Conservation (phyloP, 176 grass and related monocot species). For the Hordeum marinum region DNA sequence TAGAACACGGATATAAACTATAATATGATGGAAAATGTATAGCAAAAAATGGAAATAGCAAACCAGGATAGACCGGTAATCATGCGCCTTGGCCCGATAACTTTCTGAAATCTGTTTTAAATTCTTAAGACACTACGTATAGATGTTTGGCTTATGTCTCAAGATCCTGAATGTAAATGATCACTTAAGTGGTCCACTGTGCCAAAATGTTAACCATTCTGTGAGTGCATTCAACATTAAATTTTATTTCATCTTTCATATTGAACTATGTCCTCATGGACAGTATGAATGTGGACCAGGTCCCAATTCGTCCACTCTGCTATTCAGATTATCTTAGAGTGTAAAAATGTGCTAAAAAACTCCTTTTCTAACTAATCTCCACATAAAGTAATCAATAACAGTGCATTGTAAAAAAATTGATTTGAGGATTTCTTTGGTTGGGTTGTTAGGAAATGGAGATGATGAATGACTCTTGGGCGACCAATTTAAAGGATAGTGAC, state of each 20-base stretch:
- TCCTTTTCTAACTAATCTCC: neutral
- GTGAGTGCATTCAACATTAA: neutral
- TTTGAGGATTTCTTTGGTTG: slow-evolving; percentile 22
- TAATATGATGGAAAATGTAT: neutral
- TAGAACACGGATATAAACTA: neutral
- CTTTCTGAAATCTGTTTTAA: neutral
- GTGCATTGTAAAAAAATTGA: slow-evolving; percentile 26
- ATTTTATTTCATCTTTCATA: neutral
- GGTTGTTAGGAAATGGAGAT: slow-evolving; percentile 45
- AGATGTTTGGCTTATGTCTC: neutral
- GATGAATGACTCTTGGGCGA: slow-evolving; percentile 36
- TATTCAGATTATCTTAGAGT: neutral
- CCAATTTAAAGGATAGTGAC: slow-evolving; percentile 13
- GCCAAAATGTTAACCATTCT: neutral
- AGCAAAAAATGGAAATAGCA: neutral
- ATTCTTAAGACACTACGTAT: neutral
- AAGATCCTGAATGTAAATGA: neutral
- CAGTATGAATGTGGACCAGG: neutral
- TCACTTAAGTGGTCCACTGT: neutral
- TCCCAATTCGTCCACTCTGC: neutral
- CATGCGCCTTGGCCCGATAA: neutral
- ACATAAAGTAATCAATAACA: neutral
- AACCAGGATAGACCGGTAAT: neutral
- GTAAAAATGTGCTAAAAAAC: neutral
- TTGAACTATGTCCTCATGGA: neutral